phyloP scores from a whole-genome alignment of 106 monocot species.

The Phalaenopsis equestris region DNA sequence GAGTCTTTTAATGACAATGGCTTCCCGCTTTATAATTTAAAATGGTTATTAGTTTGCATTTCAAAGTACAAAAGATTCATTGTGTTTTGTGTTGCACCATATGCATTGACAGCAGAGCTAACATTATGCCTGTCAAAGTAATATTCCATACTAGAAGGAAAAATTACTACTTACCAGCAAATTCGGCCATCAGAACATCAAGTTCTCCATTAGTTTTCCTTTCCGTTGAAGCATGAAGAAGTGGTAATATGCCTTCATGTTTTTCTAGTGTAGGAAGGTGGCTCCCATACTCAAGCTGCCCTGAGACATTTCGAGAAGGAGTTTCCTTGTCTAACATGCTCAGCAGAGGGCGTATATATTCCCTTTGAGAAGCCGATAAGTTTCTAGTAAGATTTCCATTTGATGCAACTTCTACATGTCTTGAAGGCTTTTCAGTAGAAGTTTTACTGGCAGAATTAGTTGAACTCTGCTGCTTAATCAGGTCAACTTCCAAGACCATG shows the following conservation, averaged over 20 bases:
- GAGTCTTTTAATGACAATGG: background rate
- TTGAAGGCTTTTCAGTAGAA: conserved; percentile 63
- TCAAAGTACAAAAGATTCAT: background rate
- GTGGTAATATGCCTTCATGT: conserved; percentile 88
- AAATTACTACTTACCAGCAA: conserved; percentile 49
- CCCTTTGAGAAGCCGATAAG: conserved; percentile 33
- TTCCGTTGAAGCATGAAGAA: conserved; percentile 86
- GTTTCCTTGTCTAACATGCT: conserved; percentile 94
- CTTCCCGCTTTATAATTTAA: background rate
- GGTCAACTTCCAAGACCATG: conserved; percentile 27
- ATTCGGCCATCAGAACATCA: conserved; percentile 91
- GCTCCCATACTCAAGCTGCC: conserved; percentile 86
- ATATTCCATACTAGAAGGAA: background rate
- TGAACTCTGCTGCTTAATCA: conserved; percentile 29
- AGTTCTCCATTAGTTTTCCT: conserved; percentile 92
- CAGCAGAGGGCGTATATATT: conserved; percentile 72
- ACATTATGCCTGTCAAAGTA: background rate
- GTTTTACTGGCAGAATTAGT: conserved; percentile 48
- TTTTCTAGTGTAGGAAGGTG: conserved; percentile 74
- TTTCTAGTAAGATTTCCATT: conserved; percentile 29
- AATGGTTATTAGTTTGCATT: background rate
- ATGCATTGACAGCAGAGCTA: background rate
- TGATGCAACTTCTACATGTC: conserved; percentile 40
- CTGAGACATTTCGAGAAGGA: conserved; percentile 84
- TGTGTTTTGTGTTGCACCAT: background rate